A percentile compares a stretch with the other conserved stretches of the same genome.
These are phyloP conservation scores for Litsea cubeba DNA, from an alignment of 164 flowering plant genomes.

Conservation along the genomic window DNA sequence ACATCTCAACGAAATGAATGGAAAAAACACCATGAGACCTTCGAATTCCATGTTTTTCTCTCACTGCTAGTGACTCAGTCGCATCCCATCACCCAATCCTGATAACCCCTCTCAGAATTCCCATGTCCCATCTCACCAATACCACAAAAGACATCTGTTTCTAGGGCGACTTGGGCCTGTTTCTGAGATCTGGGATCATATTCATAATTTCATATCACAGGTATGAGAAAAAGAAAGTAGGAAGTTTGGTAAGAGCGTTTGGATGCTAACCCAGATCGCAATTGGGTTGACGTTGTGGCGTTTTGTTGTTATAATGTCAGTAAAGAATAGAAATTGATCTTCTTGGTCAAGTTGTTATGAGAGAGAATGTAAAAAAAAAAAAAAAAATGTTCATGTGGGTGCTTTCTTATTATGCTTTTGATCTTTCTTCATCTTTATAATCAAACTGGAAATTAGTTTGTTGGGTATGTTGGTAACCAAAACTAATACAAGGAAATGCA, in stretches of 20 bases:
- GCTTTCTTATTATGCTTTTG: too few species aligned
- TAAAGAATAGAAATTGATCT: not conserved
- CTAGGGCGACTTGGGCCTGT: not conserved
- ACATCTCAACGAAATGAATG: conserved; percentile 3
- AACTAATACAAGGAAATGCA: too few species aligned
- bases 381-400: too few species aligned
- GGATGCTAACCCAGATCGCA: not conserved
- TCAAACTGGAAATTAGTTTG: too few species aligned
- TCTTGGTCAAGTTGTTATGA: not conserved
- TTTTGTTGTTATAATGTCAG: not conserved
- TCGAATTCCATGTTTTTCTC: conserved; percentile 29
- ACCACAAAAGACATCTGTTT: too few species aligned
- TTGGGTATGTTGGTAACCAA: too few species aligned
- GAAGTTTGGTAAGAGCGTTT: not conserved
- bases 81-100: conserved; percentile 57
- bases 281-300: not conserved
- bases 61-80: conserved; percentile 27
- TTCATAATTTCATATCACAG: conserved; percentile 4
- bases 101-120: conserved; percentile 52
- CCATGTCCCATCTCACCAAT: not conserved
- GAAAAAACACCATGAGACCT: conserved; percentile 10
- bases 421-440: too few species aligned
- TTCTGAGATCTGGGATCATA: conserved; percentile 17
- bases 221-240: conserved; percentile 10
- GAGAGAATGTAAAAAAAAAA: not conserved